Base-by-base conservation (phyloP, 1,284 basidiomycete species). In the Microstroma glucosiphilum region DNA sequence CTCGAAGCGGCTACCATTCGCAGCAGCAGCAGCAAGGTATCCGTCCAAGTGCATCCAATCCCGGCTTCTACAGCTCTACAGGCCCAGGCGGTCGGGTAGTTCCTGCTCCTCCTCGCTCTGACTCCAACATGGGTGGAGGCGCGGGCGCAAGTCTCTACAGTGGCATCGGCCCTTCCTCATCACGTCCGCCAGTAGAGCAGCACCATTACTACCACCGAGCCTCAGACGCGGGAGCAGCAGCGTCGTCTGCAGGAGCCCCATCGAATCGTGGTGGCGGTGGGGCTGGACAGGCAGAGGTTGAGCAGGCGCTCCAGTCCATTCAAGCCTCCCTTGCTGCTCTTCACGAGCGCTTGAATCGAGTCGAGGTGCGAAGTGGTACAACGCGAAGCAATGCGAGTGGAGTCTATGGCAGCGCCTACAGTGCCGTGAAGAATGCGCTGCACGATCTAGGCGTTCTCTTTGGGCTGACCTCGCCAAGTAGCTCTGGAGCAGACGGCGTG, bases 301-400 rank as follows among this genome's bases (percentile, higher is more conserved):
- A 79, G 26, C 59, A 63, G 58, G 72, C 77, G 17, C 82, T 94
- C 12, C 89, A 92, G 77, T 87, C 85, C 67, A 85, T 92, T 60
- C 93, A 97, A 77, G 87, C 88, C 0, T 90, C 92, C 62, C 82
- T 97, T 8, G 89, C 90, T 1, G 92, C 92, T 0, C 83, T 97
- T 43, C 89, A 88, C 41, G 93, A 96, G 80, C 87, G 93, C 12
- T 82, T 97, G 30, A 76, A 75, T 37, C 70, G 69, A 6, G 76
- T 77, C 49, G 77, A 79, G 42, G 17, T 11, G 3, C n/a, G 40
- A 17, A 17, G 37, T 21, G 48, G 54, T 12, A 37, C 26, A 56
- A 11, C 42, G 60, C 25, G 60, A 61, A 43, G 21, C 21, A 15
- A 15, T 19, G 11, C 54, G 21, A 7, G 9, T 12, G 60, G 26